Conservation (phyloP, 169 alveolate species). For the Pseudocohnilembus persalinus region DNA sequence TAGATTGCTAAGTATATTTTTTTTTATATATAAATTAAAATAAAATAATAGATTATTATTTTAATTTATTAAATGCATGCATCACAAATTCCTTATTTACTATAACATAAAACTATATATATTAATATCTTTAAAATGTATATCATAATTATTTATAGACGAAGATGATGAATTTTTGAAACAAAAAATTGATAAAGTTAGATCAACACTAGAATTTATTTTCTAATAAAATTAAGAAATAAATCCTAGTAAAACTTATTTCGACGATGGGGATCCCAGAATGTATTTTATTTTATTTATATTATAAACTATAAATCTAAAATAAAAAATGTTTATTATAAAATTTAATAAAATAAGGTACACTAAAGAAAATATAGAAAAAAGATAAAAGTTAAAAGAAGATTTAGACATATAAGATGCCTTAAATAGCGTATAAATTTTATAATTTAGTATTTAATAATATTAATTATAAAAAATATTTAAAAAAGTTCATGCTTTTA, state of each 20-base stretch:
- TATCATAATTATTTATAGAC: too few species aligned
- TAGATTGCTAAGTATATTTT: too few species aligned
- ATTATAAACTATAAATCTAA: not conserved
- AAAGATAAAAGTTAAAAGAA: constrained; percentile 35
- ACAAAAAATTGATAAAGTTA: too few species aligned
- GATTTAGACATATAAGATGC: constrained; percentile 27
- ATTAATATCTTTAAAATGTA: too few species aligned
- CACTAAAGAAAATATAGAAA: constrained; percentile 23
- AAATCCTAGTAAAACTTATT: constrained; percentile 4
- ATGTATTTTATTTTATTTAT: not conserved
- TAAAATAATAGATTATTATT: too few species aligned
- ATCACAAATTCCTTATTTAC: too few species aligned
- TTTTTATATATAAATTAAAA: too few species aligned
- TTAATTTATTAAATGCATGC: too few species aligned
- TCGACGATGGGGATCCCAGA: constrained; percentile 14
- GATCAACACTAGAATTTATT: not conserved
- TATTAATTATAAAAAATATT: not conserved
- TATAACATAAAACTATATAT: too few species aligned
- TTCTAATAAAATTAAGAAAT: not conserved
- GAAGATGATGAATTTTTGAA: not conserved
- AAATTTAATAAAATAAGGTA: constrained; percentile 35
- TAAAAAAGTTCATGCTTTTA: constrained; percentile 1
- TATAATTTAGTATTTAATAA: constrained; percentile 16
- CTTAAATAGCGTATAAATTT: constrained; percentile 9
- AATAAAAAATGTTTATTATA: not conserved